These are phyloP conservation scores for Phytophthora meadii DNA, from an alignment of 352 stramenopile genomes.

Conservation along the genomic window DNA sequence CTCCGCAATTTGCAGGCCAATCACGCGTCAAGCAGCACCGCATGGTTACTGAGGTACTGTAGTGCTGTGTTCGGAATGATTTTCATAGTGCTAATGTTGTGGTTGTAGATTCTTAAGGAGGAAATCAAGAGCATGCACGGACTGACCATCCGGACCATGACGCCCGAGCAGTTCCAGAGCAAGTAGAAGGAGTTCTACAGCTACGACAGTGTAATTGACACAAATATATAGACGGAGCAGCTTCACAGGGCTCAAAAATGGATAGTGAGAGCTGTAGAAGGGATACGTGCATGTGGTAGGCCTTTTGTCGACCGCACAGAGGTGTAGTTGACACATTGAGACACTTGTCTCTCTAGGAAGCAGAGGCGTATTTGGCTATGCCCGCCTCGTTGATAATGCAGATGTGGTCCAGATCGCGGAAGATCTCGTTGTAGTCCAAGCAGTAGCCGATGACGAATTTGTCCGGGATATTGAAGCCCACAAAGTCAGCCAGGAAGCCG, in stretches of 20 bases:
- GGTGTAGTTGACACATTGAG: conserved; percentile 1
- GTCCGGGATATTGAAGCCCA: conserved; percentile 96
- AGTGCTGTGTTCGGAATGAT: background rate
- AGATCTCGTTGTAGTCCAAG: conserved; percentile 98
- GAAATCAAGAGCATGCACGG: conserved; percentile 91
- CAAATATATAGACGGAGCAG: conserved; percentile 31
- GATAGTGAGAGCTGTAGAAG: background rate
- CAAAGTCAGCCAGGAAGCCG: conserved; percentile 94
- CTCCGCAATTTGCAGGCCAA: conserved; percentile 77
- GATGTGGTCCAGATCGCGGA: conserved; percentile 96
- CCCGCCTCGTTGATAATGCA: conserved; percentile 94
- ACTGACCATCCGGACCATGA: conserved; percentile 84
- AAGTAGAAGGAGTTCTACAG: conserved; percentile 44
- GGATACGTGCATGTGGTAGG: conserved; percentile 6
- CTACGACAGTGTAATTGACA: conserved; percentile 2
- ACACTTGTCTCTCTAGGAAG: conserved; percentile 37
- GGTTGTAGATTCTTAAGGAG: conserved; percentile 73
- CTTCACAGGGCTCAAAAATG: conserved; percentile 3
- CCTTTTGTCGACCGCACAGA: background rate
- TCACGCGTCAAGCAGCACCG: conserved; percentile 89
- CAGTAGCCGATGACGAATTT: conserved; percentile 97
- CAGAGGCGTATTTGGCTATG: conserved; percentile 87
- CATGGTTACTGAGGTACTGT: conserved; percentile 82
- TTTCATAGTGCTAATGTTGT: background rate
- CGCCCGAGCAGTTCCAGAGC: conserved; percentile 73